Percentiles rank a stretch among this genome's conserved stretches.
Conservation (phyloP, 352 stramenopile species). For the Thalassiosira livingstoniorum region DNA sequence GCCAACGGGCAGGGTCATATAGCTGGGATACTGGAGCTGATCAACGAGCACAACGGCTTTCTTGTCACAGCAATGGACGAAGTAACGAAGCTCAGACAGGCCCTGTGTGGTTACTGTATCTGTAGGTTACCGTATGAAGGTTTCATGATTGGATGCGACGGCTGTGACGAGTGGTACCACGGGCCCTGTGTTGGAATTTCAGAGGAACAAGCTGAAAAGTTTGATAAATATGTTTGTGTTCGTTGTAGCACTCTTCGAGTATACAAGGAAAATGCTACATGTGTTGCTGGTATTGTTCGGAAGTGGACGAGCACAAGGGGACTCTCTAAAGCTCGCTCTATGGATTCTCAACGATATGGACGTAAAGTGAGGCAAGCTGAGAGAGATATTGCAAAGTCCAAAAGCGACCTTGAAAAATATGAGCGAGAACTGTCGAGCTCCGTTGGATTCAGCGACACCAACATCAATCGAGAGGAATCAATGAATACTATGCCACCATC, state of each 20-base stretch:
- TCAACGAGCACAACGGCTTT: slow-evolving; percentile 77
- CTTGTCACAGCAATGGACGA: slow-evolving; percentile 79
- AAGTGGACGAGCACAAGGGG: slow-evolving; percentile 89
- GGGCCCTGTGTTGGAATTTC: slow-evolving; percentile 84
- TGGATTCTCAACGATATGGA: slow-evolving; percentile 73
- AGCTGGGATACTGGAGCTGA: slow-evolving; percentile 66
- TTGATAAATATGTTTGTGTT: slow-evolving; percentile 95
- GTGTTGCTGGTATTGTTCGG: slow-evolving; percentile 78
- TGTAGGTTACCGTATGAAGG: slow-evolving; percentile 87
- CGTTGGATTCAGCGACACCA: slow-evolving; percentile 3
- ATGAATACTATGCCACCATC: not conserved
- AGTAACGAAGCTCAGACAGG: slow-evolving; percentile 87
- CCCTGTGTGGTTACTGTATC: slow-evolving; percentile 90
- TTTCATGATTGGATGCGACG: slow-evolving; percentile 90
- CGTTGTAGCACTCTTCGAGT: slow-evolving; percentile 92
- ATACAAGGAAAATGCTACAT: slow-evolving; percentile 84
- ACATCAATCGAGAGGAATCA: slow-evolving; percentile 21
- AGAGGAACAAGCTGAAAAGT: slow-evolving; percentile 92
- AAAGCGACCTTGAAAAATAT: slow-evolving; percentile 59
- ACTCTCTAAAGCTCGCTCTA: slow-evolving; percentile 85
- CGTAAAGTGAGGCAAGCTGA: slow-evolving; percentile 76
- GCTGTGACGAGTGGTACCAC: slow-evolving; percentile 90
- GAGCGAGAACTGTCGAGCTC: slow-evolving; percentile 44
- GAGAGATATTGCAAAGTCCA: slow-evolving; percentile 73
- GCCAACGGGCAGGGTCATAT: slow-evolving; percentile 63